These are phyloP conservation scores for Jaminaea rosea DNA, from an alignment of 1,284 basidiomycete species.

Conservation along the genomic window DNA sequence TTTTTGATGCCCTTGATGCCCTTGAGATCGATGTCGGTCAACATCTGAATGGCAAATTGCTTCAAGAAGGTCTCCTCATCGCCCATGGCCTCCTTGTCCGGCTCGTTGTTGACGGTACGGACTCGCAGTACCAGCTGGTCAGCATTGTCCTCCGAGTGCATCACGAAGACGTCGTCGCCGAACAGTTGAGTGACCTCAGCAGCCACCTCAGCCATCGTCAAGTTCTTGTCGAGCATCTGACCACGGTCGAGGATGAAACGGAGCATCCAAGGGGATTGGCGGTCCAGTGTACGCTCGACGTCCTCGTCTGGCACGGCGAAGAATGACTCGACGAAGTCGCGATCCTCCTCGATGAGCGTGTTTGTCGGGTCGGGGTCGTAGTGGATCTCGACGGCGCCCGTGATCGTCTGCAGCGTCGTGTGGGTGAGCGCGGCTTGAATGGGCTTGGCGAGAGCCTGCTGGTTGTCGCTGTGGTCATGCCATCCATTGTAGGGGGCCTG, in stretches of 20 bases:
- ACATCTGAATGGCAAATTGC: conserved; percentile 88
- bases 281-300: conserved; percentile 77
- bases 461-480: conserved; percentile 34
- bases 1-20: conserved; percentile 84
- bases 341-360: conserved; percentile 92
- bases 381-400: conserved; percentile 92
- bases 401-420: conserved; percentile 89
- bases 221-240: conserved; percentile 93
- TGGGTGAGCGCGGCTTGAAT: conserved; percentile 88
- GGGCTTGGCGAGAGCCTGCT: conserved; percentile 61
- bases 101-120: conserved; percentile 72
- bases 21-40: conserved; percentile 82
- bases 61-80: conserved; percentile 92
- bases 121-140: conserved; percentile 95
- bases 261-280: conserved; percentile 93
- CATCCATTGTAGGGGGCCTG: conserved; percentile 26
- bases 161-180: conserved; percentile 92
- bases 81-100: conserved; percentile 76
- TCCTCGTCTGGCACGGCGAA: conserved; percentile 98
- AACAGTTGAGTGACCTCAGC: conserved; percentile 88
- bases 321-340: conserved; percentile 94
- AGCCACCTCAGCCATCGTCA: conserved; percentile 92
- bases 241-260: conserved; percentile 93
- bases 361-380: conserved; percentile 88
- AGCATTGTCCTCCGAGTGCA: conserved; percentile 97